Evolutionary conservation across 2,329 filamentous ascomycete species (phyloP).

Genomic region (Myriosclerotinia scirpicola): DNA sequence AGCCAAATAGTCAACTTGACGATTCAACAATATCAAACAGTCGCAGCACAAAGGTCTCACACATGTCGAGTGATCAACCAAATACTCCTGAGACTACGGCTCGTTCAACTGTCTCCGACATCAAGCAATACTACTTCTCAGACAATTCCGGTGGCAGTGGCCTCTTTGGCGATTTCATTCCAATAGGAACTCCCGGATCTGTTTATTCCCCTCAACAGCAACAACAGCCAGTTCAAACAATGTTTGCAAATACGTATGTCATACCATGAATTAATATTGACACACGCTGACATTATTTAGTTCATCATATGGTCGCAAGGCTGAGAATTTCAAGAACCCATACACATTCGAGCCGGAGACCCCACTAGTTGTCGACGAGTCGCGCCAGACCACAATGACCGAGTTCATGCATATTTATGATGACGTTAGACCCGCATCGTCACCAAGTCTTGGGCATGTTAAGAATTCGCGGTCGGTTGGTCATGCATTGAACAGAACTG

Average conservation of each 20-base stretch:
- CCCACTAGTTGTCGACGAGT: constrained; percentile 26
- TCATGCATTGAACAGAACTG: constrained; percentile 23
- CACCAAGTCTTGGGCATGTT: constrained; percentile 27
- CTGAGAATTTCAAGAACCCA: constrained; percentile 24
- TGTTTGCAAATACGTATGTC: constrained; percentile 3
- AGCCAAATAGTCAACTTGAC: background rate
- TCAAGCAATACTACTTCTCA: constrained; percentile 19
- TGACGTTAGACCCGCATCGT: constrained; percentile 24
- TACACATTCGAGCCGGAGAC: constrained; percentile 36
- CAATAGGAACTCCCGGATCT: constrained; percentile 16
- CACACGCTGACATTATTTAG: constrained; percentile 6
- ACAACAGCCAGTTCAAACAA: background rate
- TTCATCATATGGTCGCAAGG: constrained; percentile 6
- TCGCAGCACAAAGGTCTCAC: constrained; percentile 1
- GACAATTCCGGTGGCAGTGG: constrained; percentile 2
- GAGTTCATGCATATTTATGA: constrained; percentile 32
- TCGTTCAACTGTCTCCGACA: constrained; percentile 18
- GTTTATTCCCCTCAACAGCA: constrained; percentile 15
- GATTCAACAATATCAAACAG: background rate
- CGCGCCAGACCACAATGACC: constrained; percentile 32
- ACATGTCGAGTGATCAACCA: constrained; percentile 2
- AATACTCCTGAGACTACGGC: background rate
- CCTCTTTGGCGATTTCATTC: constrained; percentile 19
- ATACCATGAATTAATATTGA: background rate
- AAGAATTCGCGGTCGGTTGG: constrained; percentile 34